A percentile compares a stretch with the other conserved stretches of the same genome.
Conservation (phyloP, 306 rosid species). For the Quercus cerris region DNA sequence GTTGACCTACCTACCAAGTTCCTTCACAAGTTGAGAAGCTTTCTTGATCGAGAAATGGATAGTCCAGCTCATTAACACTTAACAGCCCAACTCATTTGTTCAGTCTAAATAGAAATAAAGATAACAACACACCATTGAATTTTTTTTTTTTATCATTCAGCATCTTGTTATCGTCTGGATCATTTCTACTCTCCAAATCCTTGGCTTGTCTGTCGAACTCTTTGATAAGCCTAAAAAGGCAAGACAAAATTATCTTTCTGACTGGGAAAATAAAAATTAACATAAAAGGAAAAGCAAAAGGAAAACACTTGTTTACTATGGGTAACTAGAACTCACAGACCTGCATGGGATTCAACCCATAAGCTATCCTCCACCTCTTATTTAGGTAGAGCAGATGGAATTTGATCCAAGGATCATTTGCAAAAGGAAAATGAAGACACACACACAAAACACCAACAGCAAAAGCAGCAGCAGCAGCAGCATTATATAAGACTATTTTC, state of each 20-base stretch:
- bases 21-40: constrained; percentile 91
- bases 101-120: constrained; percentile 17
- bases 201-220: constrained; percentile 82
- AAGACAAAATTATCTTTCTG: not conserved
- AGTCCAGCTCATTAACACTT: constrained; percentile 66
- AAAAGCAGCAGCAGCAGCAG: too few species aligned
- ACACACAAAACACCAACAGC: too few species aligned
- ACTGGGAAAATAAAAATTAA: not conserved
- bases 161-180: constrained; percentile 67
- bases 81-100: constrained; percentile 96
- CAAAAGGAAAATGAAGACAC: not conserved
- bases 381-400: not conserved
- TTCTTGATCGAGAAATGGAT: constrained; percentile 89
- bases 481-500: too few species aligned
- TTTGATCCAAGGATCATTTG: not conserved
- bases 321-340: not conserved
- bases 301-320: not conserved
- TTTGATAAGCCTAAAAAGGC: constrained; percentile 73
- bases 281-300: not conserved
- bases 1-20: constrained; percentile 96
- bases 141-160: constrained; percentile 78
- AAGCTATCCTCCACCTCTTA: not conserved
- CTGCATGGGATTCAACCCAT: not conserved
- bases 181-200: constrained; percentile 59
- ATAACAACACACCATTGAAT: constrained; percentile 62